Base-by-base conservation (phyloP, 352 stramenopile genomes). In the Phytophthora parvispora region DNA sequence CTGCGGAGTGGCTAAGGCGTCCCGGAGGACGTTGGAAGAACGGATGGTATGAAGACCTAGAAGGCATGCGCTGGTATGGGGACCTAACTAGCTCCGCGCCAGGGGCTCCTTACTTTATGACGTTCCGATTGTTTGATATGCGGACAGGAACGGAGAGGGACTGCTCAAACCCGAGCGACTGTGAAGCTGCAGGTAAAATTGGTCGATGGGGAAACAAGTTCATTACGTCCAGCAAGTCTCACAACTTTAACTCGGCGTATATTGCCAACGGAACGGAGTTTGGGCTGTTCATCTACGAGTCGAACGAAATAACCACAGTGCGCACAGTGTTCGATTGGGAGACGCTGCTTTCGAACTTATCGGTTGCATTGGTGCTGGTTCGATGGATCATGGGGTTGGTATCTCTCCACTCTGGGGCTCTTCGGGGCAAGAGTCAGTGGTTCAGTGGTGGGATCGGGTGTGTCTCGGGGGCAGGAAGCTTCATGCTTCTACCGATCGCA, bases 21-120 rank as follows among this genome's bases (percentile, higher is more conserved):
- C 48, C 42, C n/a, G 36, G 53, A 18, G 71, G 66, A 4, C 16
- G 49, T 18, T 78, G 55, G 71, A 64, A 66, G 18, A 69, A 75
- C 25, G 66, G 71, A 13, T 78, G 71, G 71, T 78, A 78, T 22
- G 66, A 78, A 64, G 61, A 74, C 20, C 38, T 18, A 1, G 27
- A 69, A 16, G 66, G 71, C 1, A 60, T 65, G 32, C 66, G 66
- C 1, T 78, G 66, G 71, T 75, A 78, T 22, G 67, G 56, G 15
- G 66, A 75, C n/a, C 22, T 75, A 9, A 52, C 55, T 18, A 78
- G 66, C 25, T 74, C 64, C 3, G 59, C 32, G 0, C 49, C 59
- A 49, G 67, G 60, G 28, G 53, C 64, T n/a, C 54, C 50, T 16
- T 71, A 74, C 32, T 64, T 55, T 25, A 74, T 77, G 59, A 74